These are phyloP conservation scores for Naumovozyma baii DNA, from an alignment of 805 yeast genomes.

Conservation along the genomic window DNA sequence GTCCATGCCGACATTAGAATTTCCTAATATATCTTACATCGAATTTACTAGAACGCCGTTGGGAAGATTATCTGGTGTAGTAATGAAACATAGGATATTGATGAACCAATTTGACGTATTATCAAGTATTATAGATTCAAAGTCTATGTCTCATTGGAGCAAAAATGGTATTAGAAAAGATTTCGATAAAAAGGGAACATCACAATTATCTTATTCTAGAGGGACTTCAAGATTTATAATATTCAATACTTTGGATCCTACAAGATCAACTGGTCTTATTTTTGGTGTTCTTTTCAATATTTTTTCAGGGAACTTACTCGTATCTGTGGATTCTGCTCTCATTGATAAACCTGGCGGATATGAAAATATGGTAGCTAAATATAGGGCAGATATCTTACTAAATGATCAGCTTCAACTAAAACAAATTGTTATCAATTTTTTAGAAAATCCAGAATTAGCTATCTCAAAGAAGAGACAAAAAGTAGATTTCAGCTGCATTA, in stretches of 20 bases:
- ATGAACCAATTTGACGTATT: constrained; percentile 80
- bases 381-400: constrained; percentile 61
- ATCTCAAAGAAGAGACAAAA: constrained; percentile 67
- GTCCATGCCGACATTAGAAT: constrained; percentile 53
- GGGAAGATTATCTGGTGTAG: constrained; percentile 89
- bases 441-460: constrained; percentile 77
- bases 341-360: constrained; percentile 78
- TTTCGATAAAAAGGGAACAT: constrained; percentile 23
- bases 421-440: constrained; percentile 86
- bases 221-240: constrained; percentile 40
- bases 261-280: constrained; percentile 79
- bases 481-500: constrained; percentile 68
- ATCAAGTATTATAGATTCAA: constrained; percentile 56
- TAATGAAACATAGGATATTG: constrained; percentile 79
- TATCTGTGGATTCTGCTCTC: constrained; percentile 68
- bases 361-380: constrained; percentile 67
- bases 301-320: constrained; percentile 71
- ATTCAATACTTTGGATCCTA: constrained; percentile 54
- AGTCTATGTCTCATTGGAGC: constrained; percentile 35
- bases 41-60: constrained; percentile 85
- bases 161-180: constrained; percentile 40
- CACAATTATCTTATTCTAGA: constrained; percentile 4
- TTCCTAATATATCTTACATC: constrained; percentile 82
- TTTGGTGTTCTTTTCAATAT: constrained; percentile 72
- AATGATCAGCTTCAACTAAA: constrained; percentile 85